Conservation (phyloP, 441 rosid species). For the Jatropha multifida region DNA sequence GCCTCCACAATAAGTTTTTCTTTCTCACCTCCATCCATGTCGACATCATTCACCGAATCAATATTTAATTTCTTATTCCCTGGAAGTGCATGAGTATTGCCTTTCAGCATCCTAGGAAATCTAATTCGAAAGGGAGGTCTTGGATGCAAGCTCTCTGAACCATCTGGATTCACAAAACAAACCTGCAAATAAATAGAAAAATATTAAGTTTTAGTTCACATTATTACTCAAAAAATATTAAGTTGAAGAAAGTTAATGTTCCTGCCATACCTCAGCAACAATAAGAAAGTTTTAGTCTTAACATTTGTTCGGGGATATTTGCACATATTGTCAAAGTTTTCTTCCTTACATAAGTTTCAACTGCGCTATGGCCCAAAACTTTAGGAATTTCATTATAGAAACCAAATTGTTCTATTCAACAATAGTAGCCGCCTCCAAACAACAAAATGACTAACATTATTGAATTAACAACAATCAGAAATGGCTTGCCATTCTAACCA, state of each 20-base stretch:
- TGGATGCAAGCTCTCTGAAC: constrained; percentile 63
- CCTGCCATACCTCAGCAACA: not conserved
- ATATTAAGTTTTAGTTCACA: not conserved
- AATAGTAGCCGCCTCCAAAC: not conserved
- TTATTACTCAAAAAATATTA: not conserved
- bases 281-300: not conserved
- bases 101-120: constrained; percentile 78
- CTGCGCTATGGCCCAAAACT: too few relatives aligned
- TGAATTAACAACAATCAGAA: not conserved
- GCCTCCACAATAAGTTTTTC: constrained; percentile 88
- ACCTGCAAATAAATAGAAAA: constrained; percentile 45
- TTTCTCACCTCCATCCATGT: constrained; percentile 47
- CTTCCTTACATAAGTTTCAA: not conserved
- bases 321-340: not conserved
- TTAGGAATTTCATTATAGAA: too few relatives aligned
- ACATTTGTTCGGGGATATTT: not conserved
- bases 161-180: constrained; percentile 65
- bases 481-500: not conserved
- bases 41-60: constrained; percentile 46
- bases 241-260: not conserved
- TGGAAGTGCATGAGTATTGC: constrained; percentile 66
- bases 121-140: constrained; percentile 80
- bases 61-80: constrained; percentile 61
- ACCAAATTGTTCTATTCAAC: not conserved
- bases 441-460: not conserved